These are phyloP conservation scores for Acer yangbiense DNA, from an alignment of 345 rosid species.

Conservation along the genomic window DNA sequence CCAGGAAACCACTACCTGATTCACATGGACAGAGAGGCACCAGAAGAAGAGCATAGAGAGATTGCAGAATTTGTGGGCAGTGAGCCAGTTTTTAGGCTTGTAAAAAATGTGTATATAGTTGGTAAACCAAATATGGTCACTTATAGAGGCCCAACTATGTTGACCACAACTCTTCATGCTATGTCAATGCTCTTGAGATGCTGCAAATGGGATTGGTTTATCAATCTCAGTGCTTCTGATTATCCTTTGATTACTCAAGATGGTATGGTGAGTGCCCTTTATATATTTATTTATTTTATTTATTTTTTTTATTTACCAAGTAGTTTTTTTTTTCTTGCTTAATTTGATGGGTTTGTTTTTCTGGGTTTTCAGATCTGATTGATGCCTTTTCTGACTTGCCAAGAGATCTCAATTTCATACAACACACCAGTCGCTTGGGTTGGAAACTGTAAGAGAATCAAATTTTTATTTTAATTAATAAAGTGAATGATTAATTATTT, in stretches of 20 bases:
- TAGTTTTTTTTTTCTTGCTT: background rate
- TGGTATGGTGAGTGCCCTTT: constrained; percentile 91
- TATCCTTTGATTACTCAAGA: constrained; percentile 91
- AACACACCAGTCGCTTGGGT: constrained; percentile 75
- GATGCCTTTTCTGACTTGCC: constrained; percentile 81
- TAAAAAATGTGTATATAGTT: constrained; percentile 80
- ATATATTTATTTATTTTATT: background rate
- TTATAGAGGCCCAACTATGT: constrained; percentile 95
- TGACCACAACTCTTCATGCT: constrained; percentile 81
- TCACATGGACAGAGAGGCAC: constrained; percentile 74
- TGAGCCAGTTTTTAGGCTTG: constrained; percentile 52
- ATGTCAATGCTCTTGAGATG: constrained; percentile 73
- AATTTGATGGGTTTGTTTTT: background rate
- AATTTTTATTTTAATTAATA: background rate
- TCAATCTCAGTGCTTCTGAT: constrained; percentile 97
- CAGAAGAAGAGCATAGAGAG: constrained; percentile 53
- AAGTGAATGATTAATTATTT: background rate
- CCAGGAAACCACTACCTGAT: constrained; percentile 77
- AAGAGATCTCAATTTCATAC: constrained; percentile 84
- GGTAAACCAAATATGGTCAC: constrained; percentile 82
- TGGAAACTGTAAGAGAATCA: constrained; percentile 74
- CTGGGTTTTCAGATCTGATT: constrained; percentile 75
- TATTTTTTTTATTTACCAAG: background rate
- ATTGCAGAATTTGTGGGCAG: constrained; percentile 53
- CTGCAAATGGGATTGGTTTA: constrained; percentile 95